Percentiles rank a stretch among this genome's conserved stretches.
Conservation (phyloP, 305 asterid genomes). For the Fraxinus sp. region DNA sequence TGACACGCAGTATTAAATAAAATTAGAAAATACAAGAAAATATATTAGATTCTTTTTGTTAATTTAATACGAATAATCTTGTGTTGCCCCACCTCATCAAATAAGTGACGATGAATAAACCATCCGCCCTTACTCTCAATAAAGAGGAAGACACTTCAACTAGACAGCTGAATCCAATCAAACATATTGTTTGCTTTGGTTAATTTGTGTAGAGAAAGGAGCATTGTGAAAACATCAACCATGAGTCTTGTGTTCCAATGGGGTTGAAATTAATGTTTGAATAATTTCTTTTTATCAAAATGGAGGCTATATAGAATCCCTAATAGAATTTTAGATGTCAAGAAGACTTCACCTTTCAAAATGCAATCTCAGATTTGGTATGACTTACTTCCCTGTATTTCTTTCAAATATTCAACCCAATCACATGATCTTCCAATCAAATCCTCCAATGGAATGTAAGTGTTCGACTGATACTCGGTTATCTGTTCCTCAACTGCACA, state of each 20-base stretch:
- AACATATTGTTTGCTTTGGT: background rate
- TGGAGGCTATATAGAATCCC: background rate
- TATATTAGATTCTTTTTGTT: background rate
- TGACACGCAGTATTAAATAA: background rate
- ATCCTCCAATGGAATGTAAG: conserved; percentile 34
- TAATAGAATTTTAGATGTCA: background rate
- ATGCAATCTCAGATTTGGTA: conserved; percentile 12
- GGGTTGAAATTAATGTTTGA: background rate
- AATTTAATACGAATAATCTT: too few species aligned
- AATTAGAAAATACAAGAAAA: background rate
- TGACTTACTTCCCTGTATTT: conserved; percentile 11
- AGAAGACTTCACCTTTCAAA: background rate
- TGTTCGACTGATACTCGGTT: conserved; percentile 6
- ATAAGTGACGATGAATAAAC: background rate
- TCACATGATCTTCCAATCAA: conserved; percentile 36
- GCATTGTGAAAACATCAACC: too few species aligned
- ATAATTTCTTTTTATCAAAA: background rate
- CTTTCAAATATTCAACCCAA: conserved; percentile 27
- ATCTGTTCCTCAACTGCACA: conserved; percentile 10
- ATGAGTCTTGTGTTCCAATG: background rate
- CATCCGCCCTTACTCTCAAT: background rate
- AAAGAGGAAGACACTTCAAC: background rate
- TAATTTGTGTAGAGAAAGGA: background rate
- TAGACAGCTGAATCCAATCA: too few species aligned
- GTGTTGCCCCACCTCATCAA: background rate